Evolutionary conservation across 306 rosid genomes (phyloP), one percentile per base, ranked within the genome.

Genomic region (Argentina anserina): DNA sequence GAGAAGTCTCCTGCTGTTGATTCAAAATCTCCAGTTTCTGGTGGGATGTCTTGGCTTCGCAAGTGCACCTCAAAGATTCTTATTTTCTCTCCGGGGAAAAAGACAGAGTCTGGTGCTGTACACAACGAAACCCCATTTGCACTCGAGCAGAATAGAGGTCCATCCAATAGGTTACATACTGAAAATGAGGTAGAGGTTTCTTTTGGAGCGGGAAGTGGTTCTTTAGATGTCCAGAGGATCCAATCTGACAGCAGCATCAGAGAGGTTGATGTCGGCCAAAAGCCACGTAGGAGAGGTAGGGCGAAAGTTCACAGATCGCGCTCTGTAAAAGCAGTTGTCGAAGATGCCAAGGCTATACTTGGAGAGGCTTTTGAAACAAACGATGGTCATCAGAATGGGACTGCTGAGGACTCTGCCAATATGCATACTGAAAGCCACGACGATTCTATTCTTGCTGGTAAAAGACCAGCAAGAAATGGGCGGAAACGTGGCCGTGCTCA

Each of bases 51-150:
- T 72, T 94, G 96, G 96, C 73, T 94, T 40, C 96, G 92, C 21
- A 91, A 91, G 78, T 91, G 98, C 84, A 91, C 97, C 53, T 75
- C 98, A 21, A 93, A 87, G 88, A 86, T 94, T 62, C 87, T 94
- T 64, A 94, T 75, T 55, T 72, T 89, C 65, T 91, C 98, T 31
- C 95, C 98, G 0, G 83, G 84, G 42, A 89, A 49, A 56, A 89
- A 84, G 78, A 66, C 64, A 0, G 89, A 84, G 72, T 78, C 84
- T 71, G 82, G 83, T 72, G 84, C 82, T 71, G 56, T 76, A 55
- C 81, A 52, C 20, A 75, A 84, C 42, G 87, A 46, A 66, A 81
- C 53, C 61, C 65, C 77, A 36, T 75, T 65, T 17, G 72, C 76
- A 28, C 65, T 34, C 49, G 87, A 84, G 77, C 68, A 75, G 53